phyloP scores from a whole-genome alignment of 2,329 filamentous ascomycete species.

The Nemania serpens region DNA sequence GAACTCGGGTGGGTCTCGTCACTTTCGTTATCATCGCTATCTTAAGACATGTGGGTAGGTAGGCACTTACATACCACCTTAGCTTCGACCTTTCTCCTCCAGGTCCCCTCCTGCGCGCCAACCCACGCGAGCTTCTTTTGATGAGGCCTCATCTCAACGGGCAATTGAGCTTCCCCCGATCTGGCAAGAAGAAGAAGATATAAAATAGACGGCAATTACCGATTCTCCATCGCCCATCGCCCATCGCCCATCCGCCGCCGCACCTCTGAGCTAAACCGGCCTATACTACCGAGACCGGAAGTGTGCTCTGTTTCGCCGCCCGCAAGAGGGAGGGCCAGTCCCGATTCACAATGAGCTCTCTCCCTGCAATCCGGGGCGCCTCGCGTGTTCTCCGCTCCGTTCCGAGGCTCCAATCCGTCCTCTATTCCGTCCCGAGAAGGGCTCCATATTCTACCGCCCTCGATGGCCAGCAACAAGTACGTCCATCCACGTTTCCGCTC shows the following conservation, averaged over 20 bases:
- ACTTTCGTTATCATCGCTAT: too few species aligned
- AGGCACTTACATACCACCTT: too few species aligned
- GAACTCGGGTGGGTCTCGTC: neutral
- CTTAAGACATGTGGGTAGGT: too few species aligned
- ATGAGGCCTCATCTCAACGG: neutral
- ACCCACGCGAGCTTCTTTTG: neutral
- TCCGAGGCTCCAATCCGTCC: slow-evolving; percentile 27
- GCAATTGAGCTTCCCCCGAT: neutral
- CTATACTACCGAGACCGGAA: neutral
- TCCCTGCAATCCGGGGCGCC: slow-evolving; percentile 53
- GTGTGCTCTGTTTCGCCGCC: too few species aligned
- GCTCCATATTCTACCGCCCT: slow-evolving; percentile 52
- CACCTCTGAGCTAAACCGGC: too few species aligned
- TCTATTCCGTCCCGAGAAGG: slow-evolving; percentile 40
- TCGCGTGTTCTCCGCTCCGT: slow-evolving; percentile 51
- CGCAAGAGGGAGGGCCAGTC: neutral
- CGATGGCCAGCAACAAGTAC: slow-evolving; percentile 65
- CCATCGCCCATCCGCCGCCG: too few species aligned
- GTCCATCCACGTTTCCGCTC: too few species aligned
- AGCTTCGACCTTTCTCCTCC: too few species aligned
- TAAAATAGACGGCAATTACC: too few species aligned
- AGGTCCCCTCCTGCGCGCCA: too few species aligned
- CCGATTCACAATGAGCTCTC: slow-evolving; percentile 48
- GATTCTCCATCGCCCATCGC: too few species aligned
- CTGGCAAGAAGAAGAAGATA: too few species aligned